Percentiles rank a stretch among this genome's conserved stretches.
Evolutionary conservation across 371 early-diverging fungal genomes (phyloP).

Genomic region (Apophysomyces elegans): DNA sequence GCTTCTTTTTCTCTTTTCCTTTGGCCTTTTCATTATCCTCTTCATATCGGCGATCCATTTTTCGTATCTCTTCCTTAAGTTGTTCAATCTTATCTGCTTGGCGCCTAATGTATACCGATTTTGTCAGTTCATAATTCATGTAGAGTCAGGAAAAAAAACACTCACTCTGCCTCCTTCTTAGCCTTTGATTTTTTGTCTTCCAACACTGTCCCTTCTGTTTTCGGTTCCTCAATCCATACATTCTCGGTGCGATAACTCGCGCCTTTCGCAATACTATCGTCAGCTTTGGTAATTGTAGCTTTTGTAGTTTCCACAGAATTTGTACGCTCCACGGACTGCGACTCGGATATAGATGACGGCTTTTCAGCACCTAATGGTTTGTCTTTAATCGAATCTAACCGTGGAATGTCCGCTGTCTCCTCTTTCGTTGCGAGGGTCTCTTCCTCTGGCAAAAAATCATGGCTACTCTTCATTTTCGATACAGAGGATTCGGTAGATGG

Average conservation of each 20-base stretch:
- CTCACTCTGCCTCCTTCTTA: slow-evolving; percentile 20
- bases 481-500: slow-evolving; percentile 29
- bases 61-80: slow-evolving; percentile 61
- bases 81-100: slow-evolving; percentile 43
- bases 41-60: slow-evolving; percentile 35
- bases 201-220: slow-evolving; percentile 22
- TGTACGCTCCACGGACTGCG: no score
- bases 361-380: neutral
- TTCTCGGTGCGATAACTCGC: neutral
- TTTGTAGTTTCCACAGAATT: slow-evolving; percentile 15
- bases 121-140: neutral
- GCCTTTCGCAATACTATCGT: neutral
- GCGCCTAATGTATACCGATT: neutral
- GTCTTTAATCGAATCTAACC: neutral
- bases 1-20: slow-evolving; percentile 41
- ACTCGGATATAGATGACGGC: neutral
- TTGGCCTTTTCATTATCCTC: slow-evolving; percentile 23
- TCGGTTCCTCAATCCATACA: slow-evolving; percentile 17
- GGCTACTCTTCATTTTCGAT: slow-evolving; percentile 65
- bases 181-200: slow-evolving; percentile 17
- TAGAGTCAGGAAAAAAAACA: neutral
- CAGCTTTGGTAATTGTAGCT: neutral
- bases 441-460: slow-evolving; percentile 64
- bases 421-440: neutral
- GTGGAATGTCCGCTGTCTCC: neutral